Evolutionary conservation across 1,284 basidiomycete genomes (phyloP).

Genomic region (Tetrapyrgos nigripes): DNA sequence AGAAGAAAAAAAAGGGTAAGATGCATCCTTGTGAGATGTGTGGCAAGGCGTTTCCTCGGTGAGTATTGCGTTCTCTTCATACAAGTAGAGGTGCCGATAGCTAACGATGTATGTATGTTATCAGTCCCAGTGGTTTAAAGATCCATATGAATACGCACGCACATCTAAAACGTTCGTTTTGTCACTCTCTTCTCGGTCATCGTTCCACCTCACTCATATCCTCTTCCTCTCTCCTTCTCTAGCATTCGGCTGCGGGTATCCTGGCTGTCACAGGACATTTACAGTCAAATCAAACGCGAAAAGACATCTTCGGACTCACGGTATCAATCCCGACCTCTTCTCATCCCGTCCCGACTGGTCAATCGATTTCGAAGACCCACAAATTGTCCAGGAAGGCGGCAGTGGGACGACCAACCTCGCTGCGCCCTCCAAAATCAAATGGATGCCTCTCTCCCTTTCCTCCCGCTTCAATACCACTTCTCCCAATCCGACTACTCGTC

Average conservation of each 20-base stretch:
- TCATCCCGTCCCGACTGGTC: constrained; percentile 7
- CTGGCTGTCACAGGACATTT: constrained; percentile 62
- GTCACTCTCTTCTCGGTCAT: background rate
- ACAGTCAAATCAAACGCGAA: constrained; percentile 70
- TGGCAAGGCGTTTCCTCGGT: constrained; percentile 62
- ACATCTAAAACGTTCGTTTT: constrained; percentile 63
- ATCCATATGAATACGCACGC: constrained; percentile 80
- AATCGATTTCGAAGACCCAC: constrained; percentile 14
- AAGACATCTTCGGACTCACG: constrained; percentile 65
- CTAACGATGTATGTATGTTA: background rate
- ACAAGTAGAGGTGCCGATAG: background rate
- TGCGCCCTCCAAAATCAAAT: constrained; percentile 10
- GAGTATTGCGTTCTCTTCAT: background rate
- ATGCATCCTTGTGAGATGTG: constrained; percentile 63
- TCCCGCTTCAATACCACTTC: constrained; percentile 6
- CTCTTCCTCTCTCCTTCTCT: constrained; percentile 3
- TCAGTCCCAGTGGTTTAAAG: constrained; percentile 64
- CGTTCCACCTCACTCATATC: background rate
- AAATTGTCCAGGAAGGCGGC: constrained; percentile 1
- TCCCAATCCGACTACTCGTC: too few relatives aligned
- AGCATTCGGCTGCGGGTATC: constrained; percentile 64
- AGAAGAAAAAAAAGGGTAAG: constrained; percentile 49
- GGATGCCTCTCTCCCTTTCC: constrained; percentile 16
- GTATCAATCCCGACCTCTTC: constrained; percentile 18
- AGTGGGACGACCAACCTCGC: background rate